These are phyloP conservation scores for Lotus japonicus DNA, from an alignment of 306 rosid genomes.

Conservation along the genomic window DNA sequence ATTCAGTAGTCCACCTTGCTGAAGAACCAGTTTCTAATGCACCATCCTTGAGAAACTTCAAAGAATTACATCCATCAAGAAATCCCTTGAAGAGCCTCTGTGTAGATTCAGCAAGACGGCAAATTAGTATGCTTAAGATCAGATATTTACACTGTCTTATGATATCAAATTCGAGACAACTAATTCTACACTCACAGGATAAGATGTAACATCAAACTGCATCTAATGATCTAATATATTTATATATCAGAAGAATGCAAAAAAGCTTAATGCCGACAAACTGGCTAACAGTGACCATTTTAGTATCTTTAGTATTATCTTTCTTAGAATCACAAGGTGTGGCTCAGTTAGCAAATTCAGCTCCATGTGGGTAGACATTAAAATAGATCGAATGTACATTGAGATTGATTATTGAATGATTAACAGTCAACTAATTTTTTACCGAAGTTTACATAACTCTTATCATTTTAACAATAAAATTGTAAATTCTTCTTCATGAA, in stretches of 20 bases:
- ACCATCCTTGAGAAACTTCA: slow-evolving; percentile 55
- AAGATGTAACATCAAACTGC: background rate
- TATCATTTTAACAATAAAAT: no score
- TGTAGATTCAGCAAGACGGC: slow-evolving; percentile 17
- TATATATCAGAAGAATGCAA: background rate
- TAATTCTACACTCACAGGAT: no score
- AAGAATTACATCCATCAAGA: slow-evolving; percentile 59
- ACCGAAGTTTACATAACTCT: no score
- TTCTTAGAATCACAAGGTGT: background rate
- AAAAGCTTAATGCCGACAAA: background rate
- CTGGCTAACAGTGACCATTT: background rate
- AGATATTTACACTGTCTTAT: background rate
- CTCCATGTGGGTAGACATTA: background rate
- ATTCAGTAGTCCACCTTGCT: slow-evolving; percentile 71
- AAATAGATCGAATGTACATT: no score
- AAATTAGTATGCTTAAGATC: slow-evolving; percentile 1
- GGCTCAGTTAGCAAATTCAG: background rate
- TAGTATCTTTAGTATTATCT: background rate
- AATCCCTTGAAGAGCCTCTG: slow-evolving; percentile 90
- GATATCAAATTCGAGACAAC: no score
- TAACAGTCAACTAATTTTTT: no score
- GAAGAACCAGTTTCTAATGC: slow-evolving; percentile 65
- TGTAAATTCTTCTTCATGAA: no score
- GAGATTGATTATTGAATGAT: background rate
- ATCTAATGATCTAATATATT: background rate